Conservation (phyloP, 2,329 filamentous ascomycete genomes). For the Lizonia empirigonia region DNA sequence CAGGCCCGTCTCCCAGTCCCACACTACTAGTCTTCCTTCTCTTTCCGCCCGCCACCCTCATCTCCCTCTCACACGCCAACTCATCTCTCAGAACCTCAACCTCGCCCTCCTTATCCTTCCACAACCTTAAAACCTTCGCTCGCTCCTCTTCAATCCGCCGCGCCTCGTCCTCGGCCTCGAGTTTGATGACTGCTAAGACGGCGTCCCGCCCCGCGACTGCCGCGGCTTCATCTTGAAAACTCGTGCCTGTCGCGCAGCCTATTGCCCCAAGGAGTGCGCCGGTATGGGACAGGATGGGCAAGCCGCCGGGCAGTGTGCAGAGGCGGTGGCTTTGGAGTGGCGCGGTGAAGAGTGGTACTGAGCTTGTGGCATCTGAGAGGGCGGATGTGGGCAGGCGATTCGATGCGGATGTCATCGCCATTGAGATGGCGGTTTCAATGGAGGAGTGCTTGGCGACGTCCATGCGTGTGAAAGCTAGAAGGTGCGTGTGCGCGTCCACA, state of each 20-base stretch:
- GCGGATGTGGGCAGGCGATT: conserved; percentile 57
- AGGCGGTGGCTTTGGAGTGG: conserved; percentile 58
- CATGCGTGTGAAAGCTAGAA: conserved; percentile 56
- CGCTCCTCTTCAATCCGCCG: conserved; percentile 26
- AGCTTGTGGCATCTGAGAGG: conserved; percentile 58
- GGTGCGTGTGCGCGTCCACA: conserved; percentile 51
- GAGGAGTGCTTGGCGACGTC: conserved; percentile 58
- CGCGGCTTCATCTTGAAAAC: conserved; percentile 58
- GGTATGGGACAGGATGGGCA: conserved; percentile 55
- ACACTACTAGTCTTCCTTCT: conserved; percentile 27
- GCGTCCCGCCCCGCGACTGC: conserved; percentile 58
- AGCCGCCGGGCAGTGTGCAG: conserved; percentile 58
- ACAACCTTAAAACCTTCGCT: conserved; percentile 27
- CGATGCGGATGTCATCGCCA: conserved; percentile 61
- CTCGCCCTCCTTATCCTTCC: conserved; percentile 33
- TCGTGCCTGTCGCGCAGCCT: conserved; percentile 60
- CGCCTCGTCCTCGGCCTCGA: conserved; percentile 26
- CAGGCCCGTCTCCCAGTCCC: conserved; percentile 17
- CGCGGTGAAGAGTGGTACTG: conserved; percentile 55
- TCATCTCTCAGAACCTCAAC: conserved; percentile 24
- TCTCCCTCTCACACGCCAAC: conserved; percentile 18
- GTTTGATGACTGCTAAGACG: conserved; percentile 40
- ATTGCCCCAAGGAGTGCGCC: conserved; percentile 59
- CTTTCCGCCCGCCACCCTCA: conserved; percentile 13
- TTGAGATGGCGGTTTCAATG: conserved; percentile 65